Base-by-base conservation (phyloP, 2,329 filamentous ascomycete genomes). In the Arthrobotrys megalospora region DNA sequence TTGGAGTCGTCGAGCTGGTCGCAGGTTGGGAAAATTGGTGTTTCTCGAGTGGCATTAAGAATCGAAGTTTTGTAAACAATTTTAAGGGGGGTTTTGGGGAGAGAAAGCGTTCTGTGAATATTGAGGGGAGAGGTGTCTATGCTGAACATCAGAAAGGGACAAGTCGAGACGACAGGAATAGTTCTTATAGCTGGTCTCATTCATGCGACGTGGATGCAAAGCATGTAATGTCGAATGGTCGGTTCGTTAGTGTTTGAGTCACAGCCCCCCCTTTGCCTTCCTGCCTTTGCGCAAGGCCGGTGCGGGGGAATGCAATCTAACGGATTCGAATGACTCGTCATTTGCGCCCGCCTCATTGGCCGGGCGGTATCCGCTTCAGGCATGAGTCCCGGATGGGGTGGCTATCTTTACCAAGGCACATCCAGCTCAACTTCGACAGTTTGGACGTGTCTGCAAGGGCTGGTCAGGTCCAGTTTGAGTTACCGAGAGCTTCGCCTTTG, bases 11-110 rank as follows among this genome's bases (percentile, higher is more conserved):
- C 50, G 60, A 65, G 62, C 60, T 73, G 60, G 69, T 48, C 48
- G 69, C 60, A 58, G 69, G 63, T 28, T 63, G 38, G 38, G 55
- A 43, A 53, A 64, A 47, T 50, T 72, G 48, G 52, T 64, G 43
- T 62, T 58, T 73, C 69, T 55, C 53, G 60, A 73, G 48, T 64
- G 60, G 69, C 69, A 73, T 73, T 66, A 73, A 73, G 69, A 73
- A 72, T 41, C 53, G 50, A 53, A 58, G 24, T 73, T 60, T 66
- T 41, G 28, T 38, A 16, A 38, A 34, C 53, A 72, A 72, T 34
- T 53, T 19, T 63, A 45, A 63, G 19, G 60, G 38, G 60, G 32
- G 21, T 32, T 64, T 48, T 32, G 21, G 38, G 60, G 36, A n/a
- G 16, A 24, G 21, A 60, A 43, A 60, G 12, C 32, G 32, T 41